Percentiles rank a stretch among this genome's conserved stretches.
Evolutionary conservation across 2,329 filamentous ascomycete species (phyloP).

Genomic region (Ophiocordyceps camponoti-leonardi): DNA sequence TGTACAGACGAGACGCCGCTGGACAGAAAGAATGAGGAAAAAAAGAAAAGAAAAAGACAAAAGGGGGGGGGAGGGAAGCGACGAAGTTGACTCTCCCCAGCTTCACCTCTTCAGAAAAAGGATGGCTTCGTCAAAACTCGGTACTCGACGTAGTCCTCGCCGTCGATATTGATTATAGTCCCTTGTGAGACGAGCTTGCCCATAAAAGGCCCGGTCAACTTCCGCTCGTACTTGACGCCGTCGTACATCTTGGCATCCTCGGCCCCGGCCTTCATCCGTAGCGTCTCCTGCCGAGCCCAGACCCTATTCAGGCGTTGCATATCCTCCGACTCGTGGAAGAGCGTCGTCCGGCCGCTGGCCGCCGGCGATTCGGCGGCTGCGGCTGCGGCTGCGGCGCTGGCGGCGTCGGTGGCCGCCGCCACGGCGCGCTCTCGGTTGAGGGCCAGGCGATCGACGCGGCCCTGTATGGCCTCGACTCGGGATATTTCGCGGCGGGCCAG

Average conservation of each 20-base stretch:
- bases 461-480: constrained; percentile 31
- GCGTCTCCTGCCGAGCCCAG: constrained; percentile 35
- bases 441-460: constrained; percentile 30
- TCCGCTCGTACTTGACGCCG: constrained; percentile 46
- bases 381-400: constrained; percentile 9
- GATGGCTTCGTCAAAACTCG: constrained; percentile 45
- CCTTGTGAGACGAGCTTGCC: constrained; percentile 47
- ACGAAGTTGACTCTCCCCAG: not conserved
- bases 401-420: constrained; percentile 14
- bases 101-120: constrained; percentile 28
- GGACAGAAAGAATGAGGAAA: not conserved
- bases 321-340: constrained; percentile 29
- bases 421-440: constrained; percentile 21
- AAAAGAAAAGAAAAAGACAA: not conserved
- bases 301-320: constrained; percentile 36
- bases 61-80: not conserved
- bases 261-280: constrained; percentile 22
- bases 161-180: constrained; percentile 45
- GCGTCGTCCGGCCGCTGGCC: constrained; percentile 11
- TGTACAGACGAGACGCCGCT: too few relatives aligned
- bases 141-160: constrained; percentile 51
- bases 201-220: constrained; percentile 39
- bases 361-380: constrained; percentile 6
- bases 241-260: constrained; percentile 40
- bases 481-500: constrained; percentile 34